Percentiles rank a stretch among this genome's conserved stretches.
These are phyloP conservation scores for Termitomyces sp. DNA, from an alignment of 768 basidiomycete genomes.

Conservation along the genomic window DNA sequence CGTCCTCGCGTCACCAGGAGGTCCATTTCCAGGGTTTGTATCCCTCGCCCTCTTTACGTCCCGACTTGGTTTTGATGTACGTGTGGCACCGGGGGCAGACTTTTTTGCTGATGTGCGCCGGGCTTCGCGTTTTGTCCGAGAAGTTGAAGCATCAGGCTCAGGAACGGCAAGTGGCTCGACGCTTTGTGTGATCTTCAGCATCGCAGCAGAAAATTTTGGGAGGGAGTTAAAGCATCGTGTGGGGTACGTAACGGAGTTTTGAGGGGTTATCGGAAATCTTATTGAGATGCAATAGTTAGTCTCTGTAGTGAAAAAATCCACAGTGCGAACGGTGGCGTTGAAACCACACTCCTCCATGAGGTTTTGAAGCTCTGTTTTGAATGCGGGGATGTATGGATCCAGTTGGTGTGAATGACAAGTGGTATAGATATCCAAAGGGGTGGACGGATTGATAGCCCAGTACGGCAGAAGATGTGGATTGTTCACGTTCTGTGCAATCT, in stretches of 20 bases:
- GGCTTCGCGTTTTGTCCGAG: not conserved
- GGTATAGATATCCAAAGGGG: not conserved
- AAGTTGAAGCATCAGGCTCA: not conserved
- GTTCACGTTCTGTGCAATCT: not conserved
- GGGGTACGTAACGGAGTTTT: not conserved
- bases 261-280: not conserved
- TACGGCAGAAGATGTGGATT: not conserved
- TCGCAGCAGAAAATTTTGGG: not conserved
- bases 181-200: not conserved
- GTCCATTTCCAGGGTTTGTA: too few relatives aligned
- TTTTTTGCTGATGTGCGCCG: not conserved
- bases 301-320: too few relatives aligned
- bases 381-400: not conserved
- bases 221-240: not conserved
- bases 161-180: not conserved
- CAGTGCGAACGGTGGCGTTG: not conserved
- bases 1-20: not conserved
- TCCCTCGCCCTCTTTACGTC: not conserved
- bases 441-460: not conserved
- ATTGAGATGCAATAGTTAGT: not conserved
- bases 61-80: not conserved
- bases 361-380: not conserved
- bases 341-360: conserved; percentile 5
- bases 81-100: not conserved
- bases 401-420: not conserved